Conservation (phyloP, 441 rosid genomes). For the Erodium moschatum region DNA sequence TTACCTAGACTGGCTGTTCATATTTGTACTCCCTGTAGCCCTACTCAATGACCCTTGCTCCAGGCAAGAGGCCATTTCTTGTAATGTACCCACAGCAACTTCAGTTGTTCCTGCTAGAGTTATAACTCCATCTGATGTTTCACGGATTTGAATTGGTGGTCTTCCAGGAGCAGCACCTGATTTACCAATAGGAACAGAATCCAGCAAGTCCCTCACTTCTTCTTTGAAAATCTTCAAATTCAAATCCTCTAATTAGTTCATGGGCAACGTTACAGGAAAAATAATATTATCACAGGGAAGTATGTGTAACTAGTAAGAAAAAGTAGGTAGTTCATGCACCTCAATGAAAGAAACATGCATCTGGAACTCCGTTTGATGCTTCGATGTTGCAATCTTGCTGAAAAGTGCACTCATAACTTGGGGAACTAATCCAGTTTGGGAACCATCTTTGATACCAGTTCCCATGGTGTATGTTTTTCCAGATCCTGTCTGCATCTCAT, state of each 20-base stretch:
- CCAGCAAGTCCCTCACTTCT: conserved; percentile 66
- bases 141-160: conserved; percentile 59
- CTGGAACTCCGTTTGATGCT: conserved; percentile 40
- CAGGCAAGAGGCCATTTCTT: conserved; percentile 58
- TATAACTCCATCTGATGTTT: conserved; percentile 57
- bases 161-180: conserved; percentile 32
- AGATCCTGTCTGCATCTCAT: conserved; percentile 55
- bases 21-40: conserved; percentile 62
- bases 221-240: conserved; percentile 53
- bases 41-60: conserved; percentile 55
- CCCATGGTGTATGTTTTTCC: conserved; percentile 76
- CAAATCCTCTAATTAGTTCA: conserved; percentile 22
- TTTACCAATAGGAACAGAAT: conserved; percentile 34
- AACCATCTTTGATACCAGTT: conserved; percentile 46
- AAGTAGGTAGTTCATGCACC: conserved; percentile 25
- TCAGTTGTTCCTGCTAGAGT: conserved; percentile 56
- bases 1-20: conserved; percentile 59
- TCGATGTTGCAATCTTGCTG: conserved; percentile 39
- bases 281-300: not conserved
- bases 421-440: conserved; percentile 44
- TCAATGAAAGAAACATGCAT: conserved; percentile 61
- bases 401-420: conserved; percentile 46
- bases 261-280: not conserved
- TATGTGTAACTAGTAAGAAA: not conserved
- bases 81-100: conserved; percentile 39